These are phyloP conservation scores for Blastobotrys ciferrii DNA, from an alignment of 1,139 yeast genomes.

Conservation along the genomic window DNA sequence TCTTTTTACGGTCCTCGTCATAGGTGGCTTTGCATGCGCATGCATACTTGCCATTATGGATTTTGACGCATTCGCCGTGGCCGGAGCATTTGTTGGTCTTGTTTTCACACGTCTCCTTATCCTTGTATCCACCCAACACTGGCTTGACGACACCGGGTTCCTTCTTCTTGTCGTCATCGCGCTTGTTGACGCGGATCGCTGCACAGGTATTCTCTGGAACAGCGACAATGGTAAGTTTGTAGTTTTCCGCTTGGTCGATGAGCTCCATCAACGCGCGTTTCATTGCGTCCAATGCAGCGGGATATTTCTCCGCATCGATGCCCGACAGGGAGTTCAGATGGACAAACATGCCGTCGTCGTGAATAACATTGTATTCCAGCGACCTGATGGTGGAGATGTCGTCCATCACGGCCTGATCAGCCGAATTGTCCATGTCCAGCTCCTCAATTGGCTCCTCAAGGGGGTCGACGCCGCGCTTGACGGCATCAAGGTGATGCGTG, in stretches of 20 bases:
- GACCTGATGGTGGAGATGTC: conserved; percentile 5
- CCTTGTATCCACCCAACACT: conserved; percentile 15
- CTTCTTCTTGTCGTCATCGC: conserved; percentile 8
- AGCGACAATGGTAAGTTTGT: conserved; percentile 24
- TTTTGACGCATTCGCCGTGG: conserved; percentile 58
- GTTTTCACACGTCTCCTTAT: conserved; percentile 53
- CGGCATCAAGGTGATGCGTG: conserved; percentile 14
- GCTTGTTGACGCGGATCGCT: conserved; percentile 12
- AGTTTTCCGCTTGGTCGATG: conserved; percentile 6
- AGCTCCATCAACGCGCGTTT: conserved; percentile 13
- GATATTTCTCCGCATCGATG: conserved; percentile 13
- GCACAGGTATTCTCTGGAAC: conserved; percentile 25
- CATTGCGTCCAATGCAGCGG: conserved; percentile 13
- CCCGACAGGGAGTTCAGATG: conserved; percentile 14
- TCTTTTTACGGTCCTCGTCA: conserved; percentile 45
- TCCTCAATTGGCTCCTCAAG: neutral
- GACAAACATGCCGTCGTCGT: conserved; percentile 16
- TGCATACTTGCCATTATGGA: conserved; percentile 43
- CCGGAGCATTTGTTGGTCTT: conserved; percentile 57
- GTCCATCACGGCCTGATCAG: neutral
- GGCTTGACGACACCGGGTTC: conserved; percentile 8
- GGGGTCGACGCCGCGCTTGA: conserved; percentile 3
- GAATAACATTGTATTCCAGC: conserved; percentile 7
- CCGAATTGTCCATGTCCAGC: conserved; percentile 4
- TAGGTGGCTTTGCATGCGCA: conserved; percentile 58